phyloP scores from a whole-genome alignment of 2,329 filamentous ascomycete species.

The Sclerotinia borealis region DNA sequence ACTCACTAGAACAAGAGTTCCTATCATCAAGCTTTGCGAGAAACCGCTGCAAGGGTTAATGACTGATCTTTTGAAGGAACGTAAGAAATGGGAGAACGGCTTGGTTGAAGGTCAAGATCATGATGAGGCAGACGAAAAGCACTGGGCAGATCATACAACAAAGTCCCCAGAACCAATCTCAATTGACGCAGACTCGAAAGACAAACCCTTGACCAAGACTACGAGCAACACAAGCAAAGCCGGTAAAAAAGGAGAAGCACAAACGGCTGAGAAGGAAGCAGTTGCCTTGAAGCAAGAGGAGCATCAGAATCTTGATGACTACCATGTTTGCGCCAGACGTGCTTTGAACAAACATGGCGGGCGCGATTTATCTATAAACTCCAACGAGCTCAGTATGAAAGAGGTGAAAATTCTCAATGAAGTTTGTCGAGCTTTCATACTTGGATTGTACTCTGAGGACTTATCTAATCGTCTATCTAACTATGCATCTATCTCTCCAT shows the following conservation, averaged over 20 bases:
- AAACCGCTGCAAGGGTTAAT: slow-evolving; percentile 57
- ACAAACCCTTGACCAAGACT: background rate
- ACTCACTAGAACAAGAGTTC: slow-evolving; percentile 71
- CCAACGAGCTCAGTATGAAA: slow-evolving; percentile 21
- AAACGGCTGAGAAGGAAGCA: background rate
- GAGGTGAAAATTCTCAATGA: slow-evolving; percentile 47
- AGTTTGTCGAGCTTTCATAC: slow-evolving; percentile 48
- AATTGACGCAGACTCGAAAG: background rate
- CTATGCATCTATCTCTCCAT: slow-evolving; percentile 42
- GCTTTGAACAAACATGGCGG: slow-evolving; percentile 28
- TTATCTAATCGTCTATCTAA: slow-evolving; percentile 41
- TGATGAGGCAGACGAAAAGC: slow-evolving; percentile 22
- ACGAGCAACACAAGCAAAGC: background rate
- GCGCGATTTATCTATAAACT: slow-evolving; percentile 24
- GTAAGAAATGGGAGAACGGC: slow-evolving; percentile 64
- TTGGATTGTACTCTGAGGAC: slow-evolving; percentile 44
- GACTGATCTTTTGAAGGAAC: slow-evolving; percentile 55
- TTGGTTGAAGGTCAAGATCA: slow-evolving; percentile 29
- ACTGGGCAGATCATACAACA: background rate
- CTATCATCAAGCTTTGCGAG: slow-evolving; percentile 83
- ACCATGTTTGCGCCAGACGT: slow-evolving; percentile 29
- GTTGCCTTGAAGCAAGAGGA: slow-evolving; percentile 27
- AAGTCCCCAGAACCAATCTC: background rate
- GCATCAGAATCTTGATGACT: slow-evolving; percentile 28
- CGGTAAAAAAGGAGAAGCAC: background rate